Evolutionary conservation across 257 asterid genomes (phyloP).

Genomic region (Ballota nigra): DNA sequence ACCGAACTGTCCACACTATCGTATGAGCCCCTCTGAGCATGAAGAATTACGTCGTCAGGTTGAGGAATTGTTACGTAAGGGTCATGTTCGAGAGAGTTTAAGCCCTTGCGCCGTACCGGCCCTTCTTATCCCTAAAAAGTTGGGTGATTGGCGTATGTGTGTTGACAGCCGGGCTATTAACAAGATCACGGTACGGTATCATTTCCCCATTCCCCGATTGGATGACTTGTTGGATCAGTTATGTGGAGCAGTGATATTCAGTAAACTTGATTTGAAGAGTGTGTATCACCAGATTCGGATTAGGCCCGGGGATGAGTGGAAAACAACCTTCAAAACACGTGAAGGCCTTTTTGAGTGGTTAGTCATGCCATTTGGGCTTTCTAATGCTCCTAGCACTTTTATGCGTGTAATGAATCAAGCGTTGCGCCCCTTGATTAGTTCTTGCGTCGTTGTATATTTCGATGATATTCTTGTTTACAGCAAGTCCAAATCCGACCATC

Average conservation of each 20-base stretch:
- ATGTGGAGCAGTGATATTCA: too few species aligned
- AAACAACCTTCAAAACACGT: too few species aligned
- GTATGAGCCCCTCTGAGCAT: background rate
- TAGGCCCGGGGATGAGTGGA: too few species aligned
- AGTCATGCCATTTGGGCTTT: too few species aligned
- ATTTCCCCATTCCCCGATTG: background rate
- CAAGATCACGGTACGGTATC: background rate
- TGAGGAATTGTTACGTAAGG: background rate
- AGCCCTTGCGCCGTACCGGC: background rate
- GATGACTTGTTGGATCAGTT: background rate
- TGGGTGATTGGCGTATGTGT: background rate
- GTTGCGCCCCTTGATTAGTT: background rate
- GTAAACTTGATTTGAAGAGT: too few species aligned
- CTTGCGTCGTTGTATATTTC: too few species aligned
- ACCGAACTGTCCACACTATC: background rate
- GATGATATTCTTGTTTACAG: too few species aligned
- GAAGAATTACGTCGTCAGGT: background rate
- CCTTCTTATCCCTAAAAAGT: background rate
- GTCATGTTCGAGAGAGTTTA: background rate
- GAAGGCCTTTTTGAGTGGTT: too few species aligned
- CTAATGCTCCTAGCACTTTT: background rate
- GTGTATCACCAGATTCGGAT: too few species aligned
- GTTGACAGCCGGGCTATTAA: background rate
- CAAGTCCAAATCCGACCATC: too few species aligned
- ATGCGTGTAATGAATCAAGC: background rate